Evolutionary conservation across 2,329 filamentous ascomycete species (phyloP).

Genomic region (Aspergillus pseudoviridinutans): DNA sequence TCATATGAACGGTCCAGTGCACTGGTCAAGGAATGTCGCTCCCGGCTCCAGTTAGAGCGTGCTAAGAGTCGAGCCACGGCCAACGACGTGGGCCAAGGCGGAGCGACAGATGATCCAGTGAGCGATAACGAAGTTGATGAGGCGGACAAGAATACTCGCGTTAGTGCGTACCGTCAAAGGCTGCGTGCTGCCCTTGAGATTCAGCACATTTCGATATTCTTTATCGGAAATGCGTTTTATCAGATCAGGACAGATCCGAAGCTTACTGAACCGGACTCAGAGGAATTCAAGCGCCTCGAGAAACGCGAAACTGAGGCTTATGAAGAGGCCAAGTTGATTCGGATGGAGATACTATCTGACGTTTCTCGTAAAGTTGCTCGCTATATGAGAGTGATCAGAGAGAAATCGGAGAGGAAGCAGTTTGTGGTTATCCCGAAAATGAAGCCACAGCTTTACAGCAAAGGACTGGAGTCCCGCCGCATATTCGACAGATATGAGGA

Average conservation of each 20-base stretch:
- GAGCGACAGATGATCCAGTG: slow-evolving; percentile 5
- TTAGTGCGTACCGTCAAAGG: slow-evolving; percentile 60
- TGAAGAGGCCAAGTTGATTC: slow-evolving; percentile 70
- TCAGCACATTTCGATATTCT: slow-evolving; percentile 78
- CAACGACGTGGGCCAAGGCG: slow-evolving; percentile 17
- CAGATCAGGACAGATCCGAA: slow-evolving; percentile 72
- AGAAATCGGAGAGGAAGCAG: slow-evolving; percentile 49
- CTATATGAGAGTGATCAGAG: slow-evolving; percentile 61
- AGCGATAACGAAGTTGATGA: slow-evolving; percentile 38
- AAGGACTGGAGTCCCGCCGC: slow-evolving; percentile 69
- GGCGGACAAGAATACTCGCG: slow-evolving; percentile 41
- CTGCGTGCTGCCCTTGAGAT: slow-evolving; percentile 72
- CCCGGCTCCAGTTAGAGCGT: slow-evolving; percentile 53
- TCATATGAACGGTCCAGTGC: slow-evolving; percentile 48
- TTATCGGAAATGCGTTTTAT: slow-evolving; percentile 76
- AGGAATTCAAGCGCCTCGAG: slow-evolving; percentile 63
- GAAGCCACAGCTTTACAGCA: slow-evolving; percentile 47
- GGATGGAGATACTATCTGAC: slow-evolving; percentile 70
- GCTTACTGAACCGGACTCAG: slow-evolving; percentile 62
- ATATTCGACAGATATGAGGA: slow-evolving; percentile 63
- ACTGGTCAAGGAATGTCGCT: slow-evolving; percentile 59
- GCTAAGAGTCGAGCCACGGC: slow-evolving; percentile 23
- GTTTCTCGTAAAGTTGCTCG: slow-evolving; percentile 55
- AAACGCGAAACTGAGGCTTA: slow-evolving; percentile 69
- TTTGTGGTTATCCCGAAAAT: slow-evolving; percentile 64